These are phyloP conservation scores for Trypanosoma boissoni DNA, from an alignment of 208 protist genomes.

Conservation along the genomic window DNA sequence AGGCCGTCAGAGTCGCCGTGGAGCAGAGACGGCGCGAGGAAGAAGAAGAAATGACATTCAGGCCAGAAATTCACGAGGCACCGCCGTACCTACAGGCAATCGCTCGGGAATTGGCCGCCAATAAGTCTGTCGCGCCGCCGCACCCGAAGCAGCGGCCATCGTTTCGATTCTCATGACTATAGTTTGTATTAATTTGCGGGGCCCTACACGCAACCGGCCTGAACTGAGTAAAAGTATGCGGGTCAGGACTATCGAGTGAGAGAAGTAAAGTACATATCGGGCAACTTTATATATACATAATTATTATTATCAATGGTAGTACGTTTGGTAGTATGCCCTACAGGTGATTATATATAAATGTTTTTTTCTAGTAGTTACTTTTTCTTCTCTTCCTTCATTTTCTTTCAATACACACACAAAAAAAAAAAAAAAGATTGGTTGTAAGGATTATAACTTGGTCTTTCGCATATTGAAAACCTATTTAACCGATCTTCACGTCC, in stretches of 20 bases:
- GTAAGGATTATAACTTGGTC: neutral
- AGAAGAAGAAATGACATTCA: conserved; percentile 18
- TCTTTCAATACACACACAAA: neutral
- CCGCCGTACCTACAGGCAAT: conserved; percentile 20
- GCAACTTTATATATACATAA: too few species aligned
- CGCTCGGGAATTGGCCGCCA: conserved; percentile 19
- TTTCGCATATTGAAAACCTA: neutral
- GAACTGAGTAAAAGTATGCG: too few species aligned
- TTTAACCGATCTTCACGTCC: too few species aligned
- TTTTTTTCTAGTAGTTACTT: conserved; percentile 2
- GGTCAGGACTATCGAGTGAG: too few species aligned
- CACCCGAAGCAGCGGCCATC: neutral
- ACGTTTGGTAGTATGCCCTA: too few species aligned
- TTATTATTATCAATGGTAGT: too few species aligned
- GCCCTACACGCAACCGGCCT: too few species aligned
- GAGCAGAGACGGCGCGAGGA: conserved; percentile 3
- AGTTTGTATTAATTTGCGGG: too few species aligned
- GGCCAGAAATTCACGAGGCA: conserved; percentile 16
- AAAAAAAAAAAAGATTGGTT: neutral
- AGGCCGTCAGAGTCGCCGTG: neutral
- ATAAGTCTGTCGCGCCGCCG: conserved; percentile 9
- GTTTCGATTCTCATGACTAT: conserved; percentile 10
- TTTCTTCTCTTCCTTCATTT: conserved; percentile 16
- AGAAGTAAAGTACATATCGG: too few species aligned
- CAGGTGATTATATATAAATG: too few species aligned